Evolutionary conservation across 441 rosid genomes (phyloP).

Genomic region (Arabidopsis lyrata): DNA sequence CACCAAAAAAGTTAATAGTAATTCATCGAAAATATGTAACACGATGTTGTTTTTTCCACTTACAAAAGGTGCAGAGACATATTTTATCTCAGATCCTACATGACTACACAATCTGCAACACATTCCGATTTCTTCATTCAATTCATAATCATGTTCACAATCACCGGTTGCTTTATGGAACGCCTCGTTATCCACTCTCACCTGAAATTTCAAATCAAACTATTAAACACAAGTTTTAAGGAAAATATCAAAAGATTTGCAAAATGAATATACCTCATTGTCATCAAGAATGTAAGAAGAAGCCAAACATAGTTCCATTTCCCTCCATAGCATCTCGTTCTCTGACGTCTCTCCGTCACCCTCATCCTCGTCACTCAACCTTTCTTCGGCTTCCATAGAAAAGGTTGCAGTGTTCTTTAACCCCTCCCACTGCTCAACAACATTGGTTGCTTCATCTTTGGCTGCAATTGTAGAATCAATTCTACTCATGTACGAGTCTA

Average conservation of each 20-base stretch:
- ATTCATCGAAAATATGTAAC: not conserved
- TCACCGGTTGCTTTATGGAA: slow-evolving; percentile 48
- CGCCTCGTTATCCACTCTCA: slow-evolving; percentile 50
- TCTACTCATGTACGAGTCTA: slow-evolving; percentile 76
- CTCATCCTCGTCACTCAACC: slow-evolving; percentile 46
- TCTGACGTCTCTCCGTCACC: slow-evolving; percentile 68
- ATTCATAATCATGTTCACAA: slow-evolving; percentile 69
- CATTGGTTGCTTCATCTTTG: slow-evolving; percentile 53
- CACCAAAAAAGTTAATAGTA: not conserved
- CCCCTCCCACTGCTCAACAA: slow-evolving; percentile 75
- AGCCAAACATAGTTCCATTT: slow-evolving; percentile 85
- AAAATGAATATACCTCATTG: slow-evolving; percentile 59
- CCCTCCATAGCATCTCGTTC: slow-evolving; percentile 81
- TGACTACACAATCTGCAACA: slow-evolving; percentile 71
- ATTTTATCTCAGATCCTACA: slow-evolving; percentile 75
- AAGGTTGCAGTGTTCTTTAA: slow-evolving; percentile 50
- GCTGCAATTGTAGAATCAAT: slow-evolving; percentile 63
- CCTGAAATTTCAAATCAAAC: slow-evolving; percentile 57
- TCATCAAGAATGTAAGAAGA: slow-evolving; percentile 84
- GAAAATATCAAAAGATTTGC: slow-evolving; percentile 1
- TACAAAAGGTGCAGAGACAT: slow-evolving; percentile 85
- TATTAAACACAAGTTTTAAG: not conserved
- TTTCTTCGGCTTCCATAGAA: slow-evolving; percentile 44
- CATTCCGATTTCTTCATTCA: slow-evolving; percentile 85
- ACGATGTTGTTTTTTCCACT: slow-evolving; percentile 42